phyloP scores from a whole-genome alignment of 352 stramenopile genomes.

The Pythium grandisporangium region DNA sequence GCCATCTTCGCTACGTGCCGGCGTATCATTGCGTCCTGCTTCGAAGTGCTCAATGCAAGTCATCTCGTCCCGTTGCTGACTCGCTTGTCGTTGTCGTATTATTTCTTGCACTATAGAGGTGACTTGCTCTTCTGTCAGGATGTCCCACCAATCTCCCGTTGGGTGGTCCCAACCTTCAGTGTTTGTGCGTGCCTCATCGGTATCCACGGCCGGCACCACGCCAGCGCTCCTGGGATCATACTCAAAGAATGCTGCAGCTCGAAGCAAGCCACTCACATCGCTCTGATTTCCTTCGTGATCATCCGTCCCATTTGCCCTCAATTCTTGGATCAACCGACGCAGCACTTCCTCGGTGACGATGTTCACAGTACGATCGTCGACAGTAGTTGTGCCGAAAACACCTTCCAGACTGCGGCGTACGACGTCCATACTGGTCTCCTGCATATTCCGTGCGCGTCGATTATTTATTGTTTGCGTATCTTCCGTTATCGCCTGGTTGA shows the following conservation, averaged over 20 bases:
- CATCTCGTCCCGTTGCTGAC: not conserved
- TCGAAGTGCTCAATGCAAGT: not conserved
- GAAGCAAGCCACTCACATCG: slow-evolving; percentile 8
- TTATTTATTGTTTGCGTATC: too few species aligned
- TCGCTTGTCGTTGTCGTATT: slow-evolving; percentile 2
- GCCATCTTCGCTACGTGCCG: too few species aligned
- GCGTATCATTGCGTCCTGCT: too few species aligned
- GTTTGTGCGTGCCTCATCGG: too few species aligned
- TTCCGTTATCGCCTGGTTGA: too few species aligned
- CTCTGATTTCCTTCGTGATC: slow-evolving; percentile 2
- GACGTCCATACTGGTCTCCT: too few species aligned
- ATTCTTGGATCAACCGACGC: not conserved
- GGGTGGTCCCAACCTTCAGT: too few species aligned
- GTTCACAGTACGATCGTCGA: slow-evolving; percentile 2
- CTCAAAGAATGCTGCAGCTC: slow-evolving; percentile 10
- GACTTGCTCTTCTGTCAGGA: slow-evolving; percentile 15
- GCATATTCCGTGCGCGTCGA: too few species aligned
- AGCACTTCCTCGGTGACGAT: slow-evolving; percentile 6
- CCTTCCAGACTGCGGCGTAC: slow-evolving; percentile 12
- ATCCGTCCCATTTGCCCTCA: not conserved
- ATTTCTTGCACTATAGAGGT: slow-evolving; percentile 9
- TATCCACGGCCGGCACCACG: too few species aligned
- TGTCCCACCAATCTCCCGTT: slow-evolving; percentile 16
- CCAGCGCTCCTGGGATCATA: too few species aligned
- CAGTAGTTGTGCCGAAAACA: not conserved